phyloP scores from a whole-genome alignment of 2,329 filamentous ascomycete genomes.

The Apiospora malaysiana region DNA sequence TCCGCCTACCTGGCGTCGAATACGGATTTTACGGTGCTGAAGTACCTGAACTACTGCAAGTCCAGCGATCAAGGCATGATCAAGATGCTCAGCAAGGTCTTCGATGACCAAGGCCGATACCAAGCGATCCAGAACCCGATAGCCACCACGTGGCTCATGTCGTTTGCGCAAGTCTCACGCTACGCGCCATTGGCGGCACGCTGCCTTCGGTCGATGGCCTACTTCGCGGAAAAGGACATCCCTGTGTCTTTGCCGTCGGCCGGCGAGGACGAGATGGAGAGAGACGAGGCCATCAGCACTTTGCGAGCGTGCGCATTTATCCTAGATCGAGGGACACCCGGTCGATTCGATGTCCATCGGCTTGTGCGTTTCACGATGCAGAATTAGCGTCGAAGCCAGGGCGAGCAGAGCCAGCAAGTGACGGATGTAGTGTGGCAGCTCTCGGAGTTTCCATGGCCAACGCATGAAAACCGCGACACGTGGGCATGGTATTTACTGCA shows the following conservation, averaged over 20 bases:
- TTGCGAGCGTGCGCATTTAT: slow-evolving; percentile 2
- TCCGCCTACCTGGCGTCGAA: background rate
- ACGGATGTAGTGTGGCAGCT: background rate
- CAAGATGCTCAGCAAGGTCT: slow-evolving; percentile 6
- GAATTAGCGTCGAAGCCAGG: background rate
- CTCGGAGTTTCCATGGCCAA: slow-evolving; percentile 12
- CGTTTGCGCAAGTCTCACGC: background rate
- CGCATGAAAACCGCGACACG: background rate
- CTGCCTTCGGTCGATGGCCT: background rate
- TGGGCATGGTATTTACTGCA: background rate
- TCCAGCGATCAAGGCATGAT: background rate
- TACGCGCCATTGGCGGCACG: background rate
- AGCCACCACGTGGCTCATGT: background rate
- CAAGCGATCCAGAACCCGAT: background rate
- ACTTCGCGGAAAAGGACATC: slow-evolving; percentile 2
- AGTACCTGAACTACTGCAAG: background rate
- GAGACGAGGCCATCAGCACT: background rate
- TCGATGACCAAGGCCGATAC: slow-evolving; percentile 2
- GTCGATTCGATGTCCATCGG: background rate
- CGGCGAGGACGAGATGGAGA: background rate
- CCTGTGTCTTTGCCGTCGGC: background rate
- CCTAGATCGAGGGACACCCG: background rate
- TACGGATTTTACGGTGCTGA: background rate
- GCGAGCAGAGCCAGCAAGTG: background rate
- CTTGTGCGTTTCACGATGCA: background rate